Conservation (phyloP, 169 alveolate genomes). For the Plasmodium inui region DNA sequence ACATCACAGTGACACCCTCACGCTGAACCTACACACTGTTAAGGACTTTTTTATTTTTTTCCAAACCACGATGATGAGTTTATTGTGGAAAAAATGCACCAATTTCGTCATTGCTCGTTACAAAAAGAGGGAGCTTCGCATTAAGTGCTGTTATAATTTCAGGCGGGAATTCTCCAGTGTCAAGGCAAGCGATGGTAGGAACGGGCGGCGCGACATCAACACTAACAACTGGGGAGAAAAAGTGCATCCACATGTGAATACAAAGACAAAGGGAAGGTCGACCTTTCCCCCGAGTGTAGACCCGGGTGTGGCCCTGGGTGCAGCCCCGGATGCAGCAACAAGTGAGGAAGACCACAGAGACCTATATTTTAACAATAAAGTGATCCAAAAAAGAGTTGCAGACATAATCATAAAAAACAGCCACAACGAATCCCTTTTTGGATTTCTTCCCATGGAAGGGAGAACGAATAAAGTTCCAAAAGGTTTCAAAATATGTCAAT, state of each 20-base stretch:
- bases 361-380: constrained; percentile 45
- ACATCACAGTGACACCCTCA: neutral
- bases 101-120: neutral
- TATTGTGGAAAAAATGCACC: neutral
- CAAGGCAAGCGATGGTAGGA: neutral
- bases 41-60: neutral
- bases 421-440: constrained; percentile 59
- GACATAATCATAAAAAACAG: constrained; percentile 60
- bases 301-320: neutral
- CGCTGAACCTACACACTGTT: neutral
- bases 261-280: neutral
- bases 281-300: neutral
- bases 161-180: neutral
- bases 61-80: constrained; percentile 9
- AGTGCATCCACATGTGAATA: neutral
- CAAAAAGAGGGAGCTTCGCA: neutral
- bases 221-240: neutral
- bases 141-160: neutral
- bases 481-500: constrained; percentile 35
- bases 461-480: constrained; percentile 72
- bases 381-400: constrained; percentile 48
- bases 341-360: constrained; percentile 27
- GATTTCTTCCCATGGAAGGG: constrained; percentile 72
- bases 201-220: neutral
- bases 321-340: neutral